Conservation (phyloP, 116 monocot genomes). For the Trichopus zeylanicus region DNA sequence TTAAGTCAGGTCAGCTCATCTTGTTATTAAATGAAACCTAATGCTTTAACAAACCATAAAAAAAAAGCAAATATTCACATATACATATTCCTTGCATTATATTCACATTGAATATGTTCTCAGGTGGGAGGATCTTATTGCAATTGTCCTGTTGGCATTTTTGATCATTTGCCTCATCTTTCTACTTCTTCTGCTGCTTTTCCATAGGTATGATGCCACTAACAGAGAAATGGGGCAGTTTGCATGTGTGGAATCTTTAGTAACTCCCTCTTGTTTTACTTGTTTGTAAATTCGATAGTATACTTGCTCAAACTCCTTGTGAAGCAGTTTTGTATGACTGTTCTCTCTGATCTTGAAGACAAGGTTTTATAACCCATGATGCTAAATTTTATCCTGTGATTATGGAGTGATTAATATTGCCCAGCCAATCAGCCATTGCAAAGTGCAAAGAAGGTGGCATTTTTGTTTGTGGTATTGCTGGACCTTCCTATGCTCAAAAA, state of each 20-base stretch:
- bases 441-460: no score
- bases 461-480: no score
- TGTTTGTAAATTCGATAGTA: no score
- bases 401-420: no score
- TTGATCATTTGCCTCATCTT: constrained; percentile 59
- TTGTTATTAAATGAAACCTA: not conserved
- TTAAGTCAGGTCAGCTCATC: not conserved
- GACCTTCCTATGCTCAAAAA: no score
- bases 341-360: no score
- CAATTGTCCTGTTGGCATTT: constrained; percentile 27
- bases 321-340: no score
- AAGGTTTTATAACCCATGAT: no score
- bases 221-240: not conserved
- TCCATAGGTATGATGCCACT: constrained; percentile 53
- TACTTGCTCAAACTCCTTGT: no score
- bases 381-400: no score
- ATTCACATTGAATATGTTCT: constrained; percentile 10
- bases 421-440: no score
- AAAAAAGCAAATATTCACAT: not conserved
- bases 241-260: not conserved
- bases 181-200: constrained; percentile 63
- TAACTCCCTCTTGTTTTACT: not conserved
- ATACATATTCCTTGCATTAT: no score
- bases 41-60: not conserved
- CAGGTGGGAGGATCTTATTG: constrained; percentile 71